Base-by-base conservation (phyloP, 257 asterid genomes). In the Buddleja alternifolia region DNA sequence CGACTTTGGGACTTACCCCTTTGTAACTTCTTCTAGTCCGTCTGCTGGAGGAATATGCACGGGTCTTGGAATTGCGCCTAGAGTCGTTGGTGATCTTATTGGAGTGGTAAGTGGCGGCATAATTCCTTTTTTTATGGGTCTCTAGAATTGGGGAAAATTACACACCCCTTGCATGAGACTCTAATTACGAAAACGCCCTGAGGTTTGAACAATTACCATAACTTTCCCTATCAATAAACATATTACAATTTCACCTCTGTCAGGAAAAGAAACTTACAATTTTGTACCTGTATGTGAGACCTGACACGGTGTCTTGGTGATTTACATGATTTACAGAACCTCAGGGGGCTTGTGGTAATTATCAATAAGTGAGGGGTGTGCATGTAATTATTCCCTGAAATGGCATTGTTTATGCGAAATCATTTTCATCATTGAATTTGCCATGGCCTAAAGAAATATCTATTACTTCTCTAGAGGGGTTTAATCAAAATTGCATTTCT, bases 21-120 rank as follows among this genome's bases (percentile, higher is more conserved):
- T 85, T 68, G 89, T 85, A 39, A 83, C 92, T 50, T 83, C 89
- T 16, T 85, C 92, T 20, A 85, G 87, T 77, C 92, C 89, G 34
- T 83, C 89, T 16, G 92, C 92, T 19, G 92, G 92, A 59, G 92
- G 92, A 65, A 85, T 85, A 70, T 85, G 89, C 72, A 81, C 87
- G 1, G 89, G 92, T 70, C 88, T 85, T 77, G 92, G 92, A 16
- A 79, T 85, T 77, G 84, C 92, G 66, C 92, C 92, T 55, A 71
- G 87, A 63, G 84, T 69, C 17, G 55, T 85, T 58, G 92, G 92
- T 52, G 92, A 85, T 73, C 85, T 85, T 47, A 68, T 85, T 41
- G 92, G 92, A 16, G 92, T 85, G 82, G 92, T 85, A 77, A 74
- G 85, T 53, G 8, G 54, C 50, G 41, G 4, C 20, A n/a, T 56